Percentiles rank a stretch among this genome's conserved stretches.
Evolutionary conservation across 768 basidiomycete genomes (phyloP).

Genomic region (Phaeolepiota aurea): DNA sequence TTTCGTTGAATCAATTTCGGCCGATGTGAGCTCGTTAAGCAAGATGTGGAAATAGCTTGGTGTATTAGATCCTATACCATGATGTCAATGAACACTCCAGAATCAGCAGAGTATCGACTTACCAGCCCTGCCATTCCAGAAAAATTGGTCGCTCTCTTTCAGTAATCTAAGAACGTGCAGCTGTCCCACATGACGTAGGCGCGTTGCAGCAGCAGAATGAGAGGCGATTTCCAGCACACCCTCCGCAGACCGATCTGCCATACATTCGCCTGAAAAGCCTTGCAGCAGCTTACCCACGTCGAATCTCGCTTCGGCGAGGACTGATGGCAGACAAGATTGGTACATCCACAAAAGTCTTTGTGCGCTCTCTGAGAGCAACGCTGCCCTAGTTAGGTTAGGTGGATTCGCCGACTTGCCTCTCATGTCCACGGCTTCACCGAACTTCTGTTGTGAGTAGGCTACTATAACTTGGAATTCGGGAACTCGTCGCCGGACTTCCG

Average conservation of each 20-base stretch:
- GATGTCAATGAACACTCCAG: neutral
- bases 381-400: constrained; percentile 30
- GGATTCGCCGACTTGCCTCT: constrained; percentile 1
- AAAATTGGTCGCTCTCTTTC: constrained; percentile 71
- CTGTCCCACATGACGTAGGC: constrained; percentile 46
- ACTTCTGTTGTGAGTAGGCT: constrained; percentile 63
- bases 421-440: constrained; percentile 9
- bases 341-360: constrained; percentile 82
- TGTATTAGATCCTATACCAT: constrained; percentile 28
- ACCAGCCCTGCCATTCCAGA: constrained; percentile 73
- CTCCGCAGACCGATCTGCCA: constrained; percentile 5
- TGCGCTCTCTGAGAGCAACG: constrained; percentile 71
- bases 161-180: constrained; percentile 73
- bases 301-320: constrained; percentile 75
- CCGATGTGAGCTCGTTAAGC: constrained; percentile 49
- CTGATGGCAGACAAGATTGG: constrained; percentile 62
- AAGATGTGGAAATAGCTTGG: constrained; percentile 71
- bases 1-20: constrained; percentile 42
- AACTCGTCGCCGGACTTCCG: constrained; percentile 64
- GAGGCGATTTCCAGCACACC: constrained; percentile 12
- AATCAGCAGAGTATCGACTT: constrained; percentile 10
- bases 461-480: constrained; percentile 87
- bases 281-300: constrained; percentile 77
- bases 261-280: no score
- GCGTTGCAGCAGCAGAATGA: constrained; percentile 16